phyloP scores from a whole-genome alignment of 1,284 basidiomycete genomes.

The Ganoderma boninense region DNA sequence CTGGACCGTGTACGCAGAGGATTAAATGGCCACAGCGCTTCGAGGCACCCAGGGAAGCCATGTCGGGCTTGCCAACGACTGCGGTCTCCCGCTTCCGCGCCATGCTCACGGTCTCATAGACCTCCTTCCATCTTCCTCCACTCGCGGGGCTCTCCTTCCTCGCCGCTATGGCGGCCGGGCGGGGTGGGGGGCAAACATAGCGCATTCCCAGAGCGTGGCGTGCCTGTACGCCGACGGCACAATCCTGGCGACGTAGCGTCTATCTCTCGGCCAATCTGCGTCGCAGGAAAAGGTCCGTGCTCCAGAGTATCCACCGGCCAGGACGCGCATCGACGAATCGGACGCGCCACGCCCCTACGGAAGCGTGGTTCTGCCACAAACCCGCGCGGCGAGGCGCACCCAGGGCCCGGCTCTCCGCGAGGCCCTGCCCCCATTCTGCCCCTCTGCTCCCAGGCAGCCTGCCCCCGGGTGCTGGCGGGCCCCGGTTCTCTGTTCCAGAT shows the following conservation, averaged over 20 bases:
- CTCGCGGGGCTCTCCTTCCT: slow-evolving; percentile 18
- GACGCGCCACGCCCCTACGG: slow-evolving; percentile 3
- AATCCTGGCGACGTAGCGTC: slow-evolving; percentile 30
- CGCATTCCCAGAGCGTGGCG: slow-evolving; percentile 29
- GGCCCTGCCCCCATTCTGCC: slow-evolving; percentile 19
- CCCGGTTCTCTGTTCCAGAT: slow-evolving; percentile 19
- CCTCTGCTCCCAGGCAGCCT: slow-evolving; percentile 30
- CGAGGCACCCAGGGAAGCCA: slow-evolving; percentile 23
- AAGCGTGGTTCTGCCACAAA: slow-evolving; percentile 17
- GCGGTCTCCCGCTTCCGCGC: slow-evolving; percentile 27
- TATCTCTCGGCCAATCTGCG: slow-evolving; percentile 33
- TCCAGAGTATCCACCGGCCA: slow-evolving; percentile 22
- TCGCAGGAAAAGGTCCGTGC: slow-evolving; percentile 24
- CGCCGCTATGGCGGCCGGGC: slow-evolving; percentile 21
- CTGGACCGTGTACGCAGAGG: slow-evolving; percentile 16
- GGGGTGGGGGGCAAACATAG: slow-evolving; percentile 31
- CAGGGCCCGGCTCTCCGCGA: slow-evolving; percentile 15
- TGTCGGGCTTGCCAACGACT: slow-evolving; percentile 14
- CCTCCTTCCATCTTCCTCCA: slow-evolving; percentile 14
- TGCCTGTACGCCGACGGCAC: slow-evolving; percentile 29
- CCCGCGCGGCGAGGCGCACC: slow-evolving; percentile 5
- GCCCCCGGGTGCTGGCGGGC: slow-evolving; percentile 8
- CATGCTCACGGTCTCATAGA: slow-evolving; percentile 26
- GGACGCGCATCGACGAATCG: slow-evolving; percentile 22
- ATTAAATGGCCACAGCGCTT: slow-evolving; percentile 25